These are phyloP conservation scores for Thermomucor indicae-seudaticae DNA, from an alignment of 371 early-diverging fungal species.

Conservation along the genomic window DNA sequence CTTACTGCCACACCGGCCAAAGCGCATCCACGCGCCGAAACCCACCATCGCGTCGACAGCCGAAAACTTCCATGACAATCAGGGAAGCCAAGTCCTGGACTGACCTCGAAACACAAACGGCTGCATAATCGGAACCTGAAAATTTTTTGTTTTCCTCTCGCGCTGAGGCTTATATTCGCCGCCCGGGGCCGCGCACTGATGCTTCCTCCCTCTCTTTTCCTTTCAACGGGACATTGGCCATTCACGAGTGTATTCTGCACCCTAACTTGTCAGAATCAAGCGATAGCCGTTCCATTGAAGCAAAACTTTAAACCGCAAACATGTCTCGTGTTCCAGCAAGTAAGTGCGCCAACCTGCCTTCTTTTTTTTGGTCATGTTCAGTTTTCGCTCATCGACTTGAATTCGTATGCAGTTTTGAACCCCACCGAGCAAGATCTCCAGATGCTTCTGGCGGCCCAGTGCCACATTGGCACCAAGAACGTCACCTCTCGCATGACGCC, in stretches of 20 bases:
- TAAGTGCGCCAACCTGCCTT: neutral
- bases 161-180: too few relatives aligned
- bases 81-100: too few relatives aligned
- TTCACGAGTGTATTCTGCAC: constrained; percentile 11
- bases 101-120: too few relatives aligned
- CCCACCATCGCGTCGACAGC: too few relatives aligned
- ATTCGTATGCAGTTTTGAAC: constrained; percentile 39
- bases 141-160: too few relatives aligned
- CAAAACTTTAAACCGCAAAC: neutral
- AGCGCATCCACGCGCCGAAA: too few relatives aligned
- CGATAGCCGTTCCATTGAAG: constrained; percentile 17
- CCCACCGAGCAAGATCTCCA: constrained; percentile 89
- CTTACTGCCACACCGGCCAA: too few relatives aligned
- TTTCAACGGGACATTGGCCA: constrained; percentile 18
- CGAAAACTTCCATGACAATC: too few relatives aligned
- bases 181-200: too few relatives aligned
- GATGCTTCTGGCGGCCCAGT: constrained; percentile 90
- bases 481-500: constrained; percentile 82
- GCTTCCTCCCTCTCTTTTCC: constrained; percentile 4
- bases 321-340: constrained; percentile 21
- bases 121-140: too few relatives aligned
- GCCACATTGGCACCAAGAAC: constrained; percentile 92
- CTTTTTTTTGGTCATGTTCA: neutral
- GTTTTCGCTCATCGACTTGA: neutral
- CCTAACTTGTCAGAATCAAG: constrained; percentile 13